phyloP scores from a whole-genome alignment of 148 eudicot species.

The Silene latifolia region DNA sequence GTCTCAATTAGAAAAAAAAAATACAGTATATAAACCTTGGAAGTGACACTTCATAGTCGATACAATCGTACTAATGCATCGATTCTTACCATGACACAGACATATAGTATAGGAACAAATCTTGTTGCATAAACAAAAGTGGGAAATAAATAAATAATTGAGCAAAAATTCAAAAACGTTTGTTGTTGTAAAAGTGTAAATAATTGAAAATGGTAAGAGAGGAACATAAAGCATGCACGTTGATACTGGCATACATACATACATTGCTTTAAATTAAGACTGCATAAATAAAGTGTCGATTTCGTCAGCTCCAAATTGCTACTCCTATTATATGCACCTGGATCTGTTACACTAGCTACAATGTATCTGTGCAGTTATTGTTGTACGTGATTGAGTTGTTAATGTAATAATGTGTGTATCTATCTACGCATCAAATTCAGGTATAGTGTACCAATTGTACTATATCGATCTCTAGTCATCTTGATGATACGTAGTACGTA shows the following conservation, averaged over 20 bases:
- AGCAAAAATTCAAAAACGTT: background rate
- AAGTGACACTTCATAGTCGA: too few species aligned
- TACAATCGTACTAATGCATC: too few species aligned
- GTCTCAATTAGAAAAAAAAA: too few species aligned
- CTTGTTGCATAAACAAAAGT: background rate
- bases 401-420: background rate
- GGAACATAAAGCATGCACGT: conserved; percentile 26
- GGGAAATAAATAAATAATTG: background rate
- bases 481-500: too few species aligned
- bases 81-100: too few species aligned
- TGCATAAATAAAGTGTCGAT: conserved; percentile 22
- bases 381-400: too few species aligned
- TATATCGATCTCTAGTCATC: too few species aligned
- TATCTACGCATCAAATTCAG: background rate
- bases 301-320: conserved; percentile 15
- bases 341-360: background rate
- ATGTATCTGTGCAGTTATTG: too few species aligned
- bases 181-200: conserved; percentile 16
- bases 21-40: too few species aligned
- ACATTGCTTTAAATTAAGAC: conserved; percentile 5
- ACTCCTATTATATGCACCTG: background rate
- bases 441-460: too few species aligned
- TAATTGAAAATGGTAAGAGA: too few species aligned
- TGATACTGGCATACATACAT: background rate
- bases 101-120: background rate